These are phyloP conservation scores for Fusarium staphyleae DNA, from an alignment of 2,329 filamentous ascomycete species.

Conservation along the genomic window DNA sequence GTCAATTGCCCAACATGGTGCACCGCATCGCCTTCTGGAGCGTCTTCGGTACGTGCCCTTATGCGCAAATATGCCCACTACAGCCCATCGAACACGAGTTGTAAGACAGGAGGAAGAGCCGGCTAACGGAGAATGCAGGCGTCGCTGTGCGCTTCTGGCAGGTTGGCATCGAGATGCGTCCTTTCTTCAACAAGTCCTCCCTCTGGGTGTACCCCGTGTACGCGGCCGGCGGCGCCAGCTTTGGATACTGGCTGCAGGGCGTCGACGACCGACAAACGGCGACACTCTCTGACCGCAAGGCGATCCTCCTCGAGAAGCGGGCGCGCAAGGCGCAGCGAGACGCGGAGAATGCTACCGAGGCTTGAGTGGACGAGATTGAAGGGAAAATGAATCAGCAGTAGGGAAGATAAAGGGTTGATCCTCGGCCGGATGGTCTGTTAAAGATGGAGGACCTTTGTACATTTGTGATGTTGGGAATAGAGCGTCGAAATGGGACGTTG, in stretches of 20 bases:
- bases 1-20: conserved; percentile 58
- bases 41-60: conserved; percentile 76
- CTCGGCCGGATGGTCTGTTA: not conserved
- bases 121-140: conserved; percentile 55
- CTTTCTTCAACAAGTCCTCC: conserved; percentile 83
- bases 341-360: conserved; percentile 33
- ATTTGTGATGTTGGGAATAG: conserved; percentile 38
- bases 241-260: conserved; percentile 96
- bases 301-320: conserved; percentile 86
- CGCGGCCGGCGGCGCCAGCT: conserved; percentile 83
- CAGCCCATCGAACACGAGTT: conserved; percentile 2
- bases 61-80: conserved; percentile 25
- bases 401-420: conserved; percentile 9
- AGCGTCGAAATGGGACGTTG: conserved; percentile 39
- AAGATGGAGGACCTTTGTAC: conserved; percentile 28
- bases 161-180: conserved; percentile 97
- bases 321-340: conserved; percentile 64
- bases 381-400: conserved; percentile 1
- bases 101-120: not conserved
- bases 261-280: conserved; percentile 84
- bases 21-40: conserved; percentile 80
- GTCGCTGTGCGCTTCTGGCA: conserved; percentile 93
- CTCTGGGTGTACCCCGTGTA: conserved; percentile 94
- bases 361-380: conserved; percentile 19
- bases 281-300: conserved; percentile 79